phyloP scores from a whole-genome alignment of 768 basidiomycete species.

The Xerocomus brunneocitrinus region DNA sequence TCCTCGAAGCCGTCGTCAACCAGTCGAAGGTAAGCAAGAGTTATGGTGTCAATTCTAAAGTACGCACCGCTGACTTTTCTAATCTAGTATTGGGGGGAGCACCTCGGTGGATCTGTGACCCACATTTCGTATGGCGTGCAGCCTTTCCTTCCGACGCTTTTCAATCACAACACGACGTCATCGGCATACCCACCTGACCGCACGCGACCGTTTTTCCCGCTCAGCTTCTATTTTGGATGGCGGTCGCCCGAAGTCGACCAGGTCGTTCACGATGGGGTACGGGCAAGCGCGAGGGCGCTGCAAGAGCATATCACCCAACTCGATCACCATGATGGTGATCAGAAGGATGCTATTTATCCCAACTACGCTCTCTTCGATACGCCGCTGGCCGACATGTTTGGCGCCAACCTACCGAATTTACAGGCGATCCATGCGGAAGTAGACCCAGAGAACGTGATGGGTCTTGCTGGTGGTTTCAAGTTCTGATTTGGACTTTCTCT shows the following conservation, averaged over 20 bases:
- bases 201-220: conserved; percentile 33
- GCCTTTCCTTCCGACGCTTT: conserved; percentile 45
- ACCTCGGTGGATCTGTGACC: not conserved
- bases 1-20: conserved; percentile 14
- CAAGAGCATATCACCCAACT: conserved; percentile 26
- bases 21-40: conserved; percentile 12
- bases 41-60: not conserved
- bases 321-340: conserved; percentile 34
- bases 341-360: too few species aligned
- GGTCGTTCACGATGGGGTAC: conserved; percentile 33
- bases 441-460: too few species aligned
- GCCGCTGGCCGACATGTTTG: too few species aligned
- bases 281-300: conserved; percentile 37
- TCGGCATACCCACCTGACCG: conserved; percentile 21
- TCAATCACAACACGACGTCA: conserved; percentile 31
- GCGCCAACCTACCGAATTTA: too few species aligned
- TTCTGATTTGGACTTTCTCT: too few species aligned
- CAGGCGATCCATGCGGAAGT: too few species aligned
- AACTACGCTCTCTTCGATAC: too few species aligned
- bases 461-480: too few species aligned
- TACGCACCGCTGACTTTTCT: not conserved
- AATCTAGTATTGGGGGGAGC: conserved; percentile 10
- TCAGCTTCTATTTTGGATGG: conserved; percentile 40
- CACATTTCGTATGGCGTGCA: conserved; percentile 34
- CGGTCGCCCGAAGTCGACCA: not conserved